Conservation (phyloP, 2,329 filamentous ascomycete species). For the Botrytis squamosa region DNA sequence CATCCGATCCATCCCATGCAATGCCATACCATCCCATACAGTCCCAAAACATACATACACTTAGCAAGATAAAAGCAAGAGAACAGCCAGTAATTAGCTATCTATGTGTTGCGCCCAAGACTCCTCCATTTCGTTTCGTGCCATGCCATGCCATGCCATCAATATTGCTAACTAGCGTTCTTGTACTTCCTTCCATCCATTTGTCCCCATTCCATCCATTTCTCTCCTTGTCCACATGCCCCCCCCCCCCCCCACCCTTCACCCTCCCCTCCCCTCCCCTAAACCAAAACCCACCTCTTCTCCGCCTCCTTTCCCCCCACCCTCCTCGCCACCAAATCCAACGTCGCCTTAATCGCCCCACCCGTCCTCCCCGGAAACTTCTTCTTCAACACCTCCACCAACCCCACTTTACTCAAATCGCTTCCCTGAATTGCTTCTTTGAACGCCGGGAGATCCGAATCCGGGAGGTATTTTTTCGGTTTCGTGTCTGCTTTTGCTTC, state of each 20-base stretch:
- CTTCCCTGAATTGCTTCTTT: conserved; percentile 68
- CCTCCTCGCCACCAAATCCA: conserved; percentile 64
- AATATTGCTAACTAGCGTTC: not conserved
- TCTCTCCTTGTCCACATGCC: no score
- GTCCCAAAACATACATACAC: not conserved
- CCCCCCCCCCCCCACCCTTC: no score
- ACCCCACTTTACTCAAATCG: conserved; percentile 69
- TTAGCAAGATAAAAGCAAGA: not conserved
- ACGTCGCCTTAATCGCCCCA: conserved; percentile 67
- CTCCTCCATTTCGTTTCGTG: not conserved
- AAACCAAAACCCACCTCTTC: conserved; percentile 34
- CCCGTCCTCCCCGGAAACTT: conserved; percentile 70
- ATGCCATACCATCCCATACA: not conserved
- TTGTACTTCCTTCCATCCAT: not conserved
- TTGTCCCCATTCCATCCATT: not conserved
- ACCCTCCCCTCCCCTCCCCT: not conserved
- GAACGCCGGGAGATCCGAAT: conserved; percentile 47
- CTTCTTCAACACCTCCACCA: conserved; percentile 74
- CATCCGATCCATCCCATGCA: not conserved
- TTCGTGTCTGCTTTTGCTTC: conserved; percentile 21
- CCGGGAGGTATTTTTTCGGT: conserved; percentile 33
- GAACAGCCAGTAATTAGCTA: not conserved
- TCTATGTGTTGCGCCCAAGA: not conserved
- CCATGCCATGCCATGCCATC: not conserved
- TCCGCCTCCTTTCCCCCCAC: conserved; percentile 51